Evolutionary conservation across 2,329 filamentous ascomycete genomes (phyloP).

Genomic region (Zymoseptoria pseudotritici): DNA sequence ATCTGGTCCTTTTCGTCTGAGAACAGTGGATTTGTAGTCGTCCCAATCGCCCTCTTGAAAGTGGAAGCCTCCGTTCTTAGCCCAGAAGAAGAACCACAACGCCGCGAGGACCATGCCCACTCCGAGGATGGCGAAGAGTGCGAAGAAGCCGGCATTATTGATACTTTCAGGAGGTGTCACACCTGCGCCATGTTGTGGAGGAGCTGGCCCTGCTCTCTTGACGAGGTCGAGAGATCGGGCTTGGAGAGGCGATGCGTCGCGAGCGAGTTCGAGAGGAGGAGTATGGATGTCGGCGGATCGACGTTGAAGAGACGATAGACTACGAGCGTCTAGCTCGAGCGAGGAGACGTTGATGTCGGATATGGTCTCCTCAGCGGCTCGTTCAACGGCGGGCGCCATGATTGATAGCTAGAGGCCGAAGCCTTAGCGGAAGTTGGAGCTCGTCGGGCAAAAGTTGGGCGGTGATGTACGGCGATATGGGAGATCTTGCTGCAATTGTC

Average conservation of each 20-base stretch:
- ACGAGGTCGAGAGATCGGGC: constrained; percentile 12
- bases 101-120: constrained; percentile 63
- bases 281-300: constrained; percentile 2
- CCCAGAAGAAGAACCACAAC: constrained; percentile 99
- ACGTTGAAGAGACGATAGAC: background rate
- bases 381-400: constrained; percentile 23
- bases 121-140: constrained; percentile 77
- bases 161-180: constrained; percentile 31
- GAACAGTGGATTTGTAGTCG: constrained; percentile 92
- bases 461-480: background rate
- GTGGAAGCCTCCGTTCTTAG: constrained; percentile 87
- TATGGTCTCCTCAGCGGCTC: constrained; percentile 8
- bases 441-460: background rate
- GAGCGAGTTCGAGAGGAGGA: constrained; percentile 2
- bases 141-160: constrained; percentile 60
- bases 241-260: background rate
- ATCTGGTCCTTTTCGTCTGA: constrained; percentile 82
- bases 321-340: constrained; percentile 23
- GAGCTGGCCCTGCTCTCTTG: constrained; percentile 5
- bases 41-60: constrained; percentile 89
- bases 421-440: constrained; percentile 16
- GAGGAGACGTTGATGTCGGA: constrained; percentile 24
- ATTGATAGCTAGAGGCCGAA: constrained; percentile 23
- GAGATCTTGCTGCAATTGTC: background rate
- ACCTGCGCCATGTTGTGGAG: constrained; percentile 27